Base-by-base conservation (phyloP, 345 rosid species). In the Trapa bicornis region DNA sequence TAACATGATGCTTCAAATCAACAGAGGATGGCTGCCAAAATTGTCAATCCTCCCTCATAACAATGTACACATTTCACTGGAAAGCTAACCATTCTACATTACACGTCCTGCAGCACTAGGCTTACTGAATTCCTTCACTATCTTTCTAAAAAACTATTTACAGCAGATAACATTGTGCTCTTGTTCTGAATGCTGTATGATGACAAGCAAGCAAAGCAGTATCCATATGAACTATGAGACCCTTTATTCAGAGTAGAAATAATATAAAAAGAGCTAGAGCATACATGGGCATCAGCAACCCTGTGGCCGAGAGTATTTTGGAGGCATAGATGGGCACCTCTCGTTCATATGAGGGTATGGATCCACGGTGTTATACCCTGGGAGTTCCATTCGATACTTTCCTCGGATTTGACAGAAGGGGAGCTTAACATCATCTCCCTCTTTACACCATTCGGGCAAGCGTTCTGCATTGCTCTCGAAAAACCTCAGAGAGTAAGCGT, bases 381-480 rank as follows among this genome's bases (percentile, higher is more conserved):
- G 98, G 67, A 92, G 81, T 65, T 92, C 98, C 98, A 92, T 92
- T 61, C 96, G 83, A 70, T 92, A 92, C 76, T 87, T 86, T 68
- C 98, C 96, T 39, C 69, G 76, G 57, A 92, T 87, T 77, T 92
- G 98, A 80, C 98, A 92, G 71, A 78, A 92, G 1, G 91, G 92
- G 45, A 89, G 87, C 78, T 87, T 83, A 70, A 87, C 86, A 53
- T 68, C 36, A 22, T 92, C 96, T 13, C 77, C 92, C 69, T 84
- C 91, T 68, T 89, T 92, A 89, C 98, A 92, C 98, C 98, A 92
- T 72, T 79, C 76, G n/a, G 92, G 96, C 29, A 92, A 81, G 66
- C 84, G 88, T 75, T 87, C 89, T 67, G 86, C 81, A 74, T 92
- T 77, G 50, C 69, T 84, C 76, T 89, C 92, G 45, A 84, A 85